Percentiles rank a stretch among this genome's conserved stretches.
Evolutionary conservation across 2,329 filamentous ascomycete species (phyloP).

Genomic region (Cordyceps sp.): DNA sequence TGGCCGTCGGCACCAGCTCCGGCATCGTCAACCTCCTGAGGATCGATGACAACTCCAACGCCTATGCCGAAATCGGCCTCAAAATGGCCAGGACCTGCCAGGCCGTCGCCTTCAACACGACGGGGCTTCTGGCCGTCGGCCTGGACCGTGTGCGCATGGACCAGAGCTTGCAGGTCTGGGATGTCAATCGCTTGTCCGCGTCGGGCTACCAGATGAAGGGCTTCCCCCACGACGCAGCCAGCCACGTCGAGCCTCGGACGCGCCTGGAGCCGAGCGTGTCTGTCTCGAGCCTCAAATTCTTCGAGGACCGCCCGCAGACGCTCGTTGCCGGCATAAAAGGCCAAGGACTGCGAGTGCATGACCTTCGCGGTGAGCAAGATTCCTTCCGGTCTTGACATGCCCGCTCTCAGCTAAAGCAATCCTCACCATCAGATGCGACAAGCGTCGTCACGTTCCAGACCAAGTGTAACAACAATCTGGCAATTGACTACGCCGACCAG

Average conservation of each 20-base stretch:
- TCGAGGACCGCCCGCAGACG: conserved; percentile 58
- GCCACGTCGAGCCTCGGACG: conserved; percentile 39
- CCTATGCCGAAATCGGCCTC: conserved; percentile 47
- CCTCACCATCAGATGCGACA: conserved; percentile 23
- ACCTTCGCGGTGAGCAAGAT: conserved; percentile 47
- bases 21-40: conserved; percentile 62
- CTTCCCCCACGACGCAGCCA: conserved; percentile 29
- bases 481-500: conserved; percentile 63
- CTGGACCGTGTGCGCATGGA: conserved; percentile 71
- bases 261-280: conserved; percentile 50
- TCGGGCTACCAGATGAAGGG: conserved; percentile 29
- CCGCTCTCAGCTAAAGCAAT: conserved; percentile 1
- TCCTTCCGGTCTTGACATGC: neutral
- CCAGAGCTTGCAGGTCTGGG: conserved; percentile 69
- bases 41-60: conserved; percentile 53
- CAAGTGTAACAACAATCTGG: conserved; percentile 52
- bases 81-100: conserved; percentile 67
- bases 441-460: conserved; percentile 44
- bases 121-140: conserved; percentile 58
- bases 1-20: conserved; percentile 59
- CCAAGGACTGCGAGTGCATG: conserved; percentile 59
- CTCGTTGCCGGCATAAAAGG: conserved; percentile 62
- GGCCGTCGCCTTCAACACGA: conserved; percentile 62
- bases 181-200: conserved; percentile 46
- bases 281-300: conserved; percentile 73